Percentiles rank a stretch among this genome's conserved stretches.
phyloP scores from a whole-genome alignment of 345 rosid genomes.

The Syzygium oleosum region DNA sequence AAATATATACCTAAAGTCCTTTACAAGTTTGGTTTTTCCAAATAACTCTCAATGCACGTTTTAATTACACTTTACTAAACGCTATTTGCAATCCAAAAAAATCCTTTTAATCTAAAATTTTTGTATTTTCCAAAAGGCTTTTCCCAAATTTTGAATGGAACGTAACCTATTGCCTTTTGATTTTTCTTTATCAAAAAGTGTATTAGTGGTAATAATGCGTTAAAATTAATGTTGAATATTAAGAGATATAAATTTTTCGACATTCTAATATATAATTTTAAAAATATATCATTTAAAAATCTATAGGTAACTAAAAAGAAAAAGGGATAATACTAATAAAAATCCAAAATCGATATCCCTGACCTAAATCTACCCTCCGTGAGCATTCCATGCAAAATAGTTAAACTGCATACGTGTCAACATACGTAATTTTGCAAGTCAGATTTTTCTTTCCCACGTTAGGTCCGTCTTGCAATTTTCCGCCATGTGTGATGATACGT shows the following conservation, averaged over 20 bases:
- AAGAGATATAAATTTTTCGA: no score
- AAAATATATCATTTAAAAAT: not conserved
- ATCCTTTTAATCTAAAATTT: no score
- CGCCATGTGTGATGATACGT: not conserved
- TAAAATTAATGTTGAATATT: not conserved
- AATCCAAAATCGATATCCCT: not conserved
- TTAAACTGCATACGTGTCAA: not conserved
- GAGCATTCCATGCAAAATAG: not conserved
- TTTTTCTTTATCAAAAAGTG: not conserved
- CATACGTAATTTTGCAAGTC: no score
- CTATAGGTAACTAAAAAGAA: not conserved
- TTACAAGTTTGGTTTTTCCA: no score
- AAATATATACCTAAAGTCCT: no score
- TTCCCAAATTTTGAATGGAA: no score
- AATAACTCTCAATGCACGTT: no score
- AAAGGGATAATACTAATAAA: not conserved
- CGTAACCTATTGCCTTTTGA: not conserved
- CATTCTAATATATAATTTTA: not conserved
- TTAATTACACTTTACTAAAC: no score
- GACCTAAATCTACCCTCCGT: not conserved
- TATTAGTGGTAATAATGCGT: not conserved
- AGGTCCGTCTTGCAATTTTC: not conserved
- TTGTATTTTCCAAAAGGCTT: no score
- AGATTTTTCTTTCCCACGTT: rapidly evolving
- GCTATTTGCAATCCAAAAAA: no score